A percentile compares a stretch with the other conserved stretches of the same genome.
phyloP scores from a whole-genome alignment of 495 filamentous ascomycete genomes.

The Podospora tetraspora region DNA sequence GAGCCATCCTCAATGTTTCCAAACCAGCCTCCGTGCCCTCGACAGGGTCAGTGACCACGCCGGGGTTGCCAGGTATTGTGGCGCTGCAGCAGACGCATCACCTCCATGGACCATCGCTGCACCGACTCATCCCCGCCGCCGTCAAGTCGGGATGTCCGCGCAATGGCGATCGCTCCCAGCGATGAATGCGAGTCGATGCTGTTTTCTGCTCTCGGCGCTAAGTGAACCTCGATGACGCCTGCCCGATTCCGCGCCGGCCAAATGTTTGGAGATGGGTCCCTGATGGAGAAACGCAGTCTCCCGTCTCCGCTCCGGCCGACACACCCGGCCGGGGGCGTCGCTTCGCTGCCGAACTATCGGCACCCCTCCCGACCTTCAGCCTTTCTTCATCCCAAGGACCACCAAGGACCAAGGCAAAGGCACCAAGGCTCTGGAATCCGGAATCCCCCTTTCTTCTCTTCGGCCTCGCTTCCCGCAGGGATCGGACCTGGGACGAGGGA shows the following conservation, averaged over 20 bases:
- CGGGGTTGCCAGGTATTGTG: background rate
- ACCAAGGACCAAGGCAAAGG: background rate
- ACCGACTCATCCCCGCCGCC: background rate
- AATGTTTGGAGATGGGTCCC: conserved; percentile 3
- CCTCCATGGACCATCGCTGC: background rate
- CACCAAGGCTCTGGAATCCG: background rate
- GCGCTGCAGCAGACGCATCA: background rate
- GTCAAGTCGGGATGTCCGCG: background rate
- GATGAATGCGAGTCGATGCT: background rate
- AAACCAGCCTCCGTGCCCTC: conserved; percentile 6
- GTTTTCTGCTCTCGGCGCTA: conserved; percentile 6
- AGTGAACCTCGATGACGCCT: background rate
- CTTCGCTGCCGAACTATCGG: background rate
- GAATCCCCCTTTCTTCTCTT: background rate
- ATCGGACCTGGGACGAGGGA: background rate
- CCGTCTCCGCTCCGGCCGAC: conserved; percentile 7
- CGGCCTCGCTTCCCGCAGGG: background rate
- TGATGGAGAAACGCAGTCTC: background rate
- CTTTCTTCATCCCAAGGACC: background rate
- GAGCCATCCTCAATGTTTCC: conserved; percentile 5
- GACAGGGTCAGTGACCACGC: background rate
- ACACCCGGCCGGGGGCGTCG: background rate
- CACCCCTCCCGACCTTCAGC: background rate
- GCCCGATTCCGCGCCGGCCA: conserved; percentile 7
- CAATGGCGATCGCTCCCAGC: conserved; percentile 5